Conservation (phyloP, 139 green algal genomes). For the Tetradesmus obliquus region DNA sequence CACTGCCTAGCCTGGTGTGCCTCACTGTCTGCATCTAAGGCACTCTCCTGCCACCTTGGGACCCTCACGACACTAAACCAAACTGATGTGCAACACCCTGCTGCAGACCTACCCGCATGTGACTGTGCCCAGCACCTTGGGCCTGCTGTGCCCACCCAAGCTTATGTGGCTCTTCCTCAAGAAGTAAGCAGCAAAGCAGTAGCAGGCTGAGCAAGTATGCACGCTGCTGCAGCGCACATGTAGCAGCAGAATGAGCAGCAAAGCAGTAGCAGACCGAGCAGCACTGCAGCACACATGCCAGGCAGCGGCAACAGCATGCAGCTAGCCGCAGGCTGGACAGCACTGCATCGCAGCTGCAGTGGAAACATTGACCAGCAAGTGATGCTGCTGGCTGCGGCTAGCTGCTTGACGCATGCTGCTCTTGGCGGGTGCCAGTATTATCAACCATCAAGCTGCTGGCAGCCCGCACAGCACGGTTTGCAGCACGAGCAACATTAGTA, state of each 20-base stretch:
- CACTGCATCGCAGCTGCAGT: too few relatives aligned
- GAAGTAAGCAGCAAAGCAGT: constrained; percentile 14
- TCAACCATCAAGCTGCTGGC: too few relatives aligned
- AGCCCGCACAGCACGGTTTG: too few relatives aligned
- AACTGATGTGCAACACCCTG: background rate
- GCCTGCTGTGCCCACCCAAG: constrained; percentile 22
- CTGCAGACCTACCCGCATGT: constrained; percentile 18
- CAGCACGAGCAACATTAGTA: too few relatives aligned
- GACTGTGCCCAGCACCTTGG: background rate
- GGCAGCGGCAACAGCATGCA: background rate
- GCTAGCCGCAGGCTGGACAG: too few relatives aligned
- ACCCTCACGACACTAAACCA: too few relatives aligned
- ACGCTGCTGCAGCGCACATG: background rate
- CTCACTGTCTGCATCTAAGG: too few relatives aligned
- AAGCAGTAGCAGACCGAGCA: background rate
- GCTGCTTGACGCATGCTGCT: too few relatives aligned
- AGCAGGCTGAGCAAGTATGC: background rate
- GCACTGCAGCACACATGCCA: background rate
- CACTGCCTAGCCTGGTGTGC: background rate
- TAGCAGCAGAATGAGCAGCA: constrained; percentile 5
- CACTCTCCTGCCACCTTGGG: too few relatives aligned
- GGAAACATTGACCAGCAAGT: background rate
- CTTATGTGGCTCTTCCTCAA: constrained; percentile 37
- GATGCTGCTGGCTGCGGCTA: background rate
- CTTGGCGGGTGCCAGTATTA: too few relatives aligned